A percentile compares a stretch with the other conserved stretches of the same genome.
These are phyloP conservation scores for Cornus suecica DNA, from an alignment of 148 eudicot genomes.

Conservation along the genomic window DNA sequence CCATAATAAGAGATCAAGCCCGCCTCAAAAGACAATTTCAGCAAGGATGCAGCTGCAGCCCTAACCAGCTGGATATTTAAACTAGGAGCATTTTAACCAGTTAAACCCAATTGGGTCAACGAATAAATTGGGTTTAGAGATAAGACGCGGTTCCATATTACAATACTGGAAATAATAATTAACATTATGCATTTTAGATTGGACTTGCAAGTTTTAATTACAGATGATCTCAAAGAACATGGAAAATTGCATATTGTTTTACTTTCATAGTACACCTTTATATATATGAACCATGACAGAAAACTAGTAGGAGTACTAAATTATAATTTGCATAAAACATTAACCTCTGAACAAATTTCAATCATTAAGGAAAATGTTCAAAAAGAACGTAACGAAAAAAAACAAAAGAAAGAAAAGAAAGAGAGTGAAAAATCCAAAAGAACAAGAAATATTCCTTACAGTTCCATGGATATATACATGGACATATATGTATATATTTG, in stretches of 20 bases:
- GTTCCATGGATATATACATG: too few relatives aligned
- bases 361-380: too few relatives aligned
- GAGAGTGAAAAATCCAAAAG: background rate
- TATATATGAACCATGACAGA: background rate
- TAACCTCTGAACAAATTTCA: too few relatives aligned
- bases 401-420: background rate
- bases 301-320: too few relatives aligned
- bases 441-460: background rate
- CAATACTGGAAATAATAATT: background rate
- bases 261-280: background rate
- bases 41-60: slow-evolving; percentile 5
- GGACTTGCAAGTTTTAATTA: background rate
- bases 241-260: background rate
- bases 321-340: too few relatives aligned
- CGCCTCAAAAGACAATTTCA: background rate
- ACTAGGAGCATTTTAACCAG: background rate
- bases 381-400: too few relatives aligned
- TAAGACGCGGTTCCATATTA: background rate
- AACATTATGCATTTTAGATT: background rate
- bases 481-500: background rate
- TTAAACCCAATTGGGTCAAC: background rate
- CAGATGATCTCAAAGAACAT: background rate
- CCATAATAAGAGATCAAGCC: too few relatives aligned
- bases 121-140: background rate
- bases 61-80: slow-evolving; percentile 1